Evolutionary conservation across 345 rosid genomes (phyloP), one percentile per base, ranked within the genome.

Genomic region (Angophora floribunda): DNA sequence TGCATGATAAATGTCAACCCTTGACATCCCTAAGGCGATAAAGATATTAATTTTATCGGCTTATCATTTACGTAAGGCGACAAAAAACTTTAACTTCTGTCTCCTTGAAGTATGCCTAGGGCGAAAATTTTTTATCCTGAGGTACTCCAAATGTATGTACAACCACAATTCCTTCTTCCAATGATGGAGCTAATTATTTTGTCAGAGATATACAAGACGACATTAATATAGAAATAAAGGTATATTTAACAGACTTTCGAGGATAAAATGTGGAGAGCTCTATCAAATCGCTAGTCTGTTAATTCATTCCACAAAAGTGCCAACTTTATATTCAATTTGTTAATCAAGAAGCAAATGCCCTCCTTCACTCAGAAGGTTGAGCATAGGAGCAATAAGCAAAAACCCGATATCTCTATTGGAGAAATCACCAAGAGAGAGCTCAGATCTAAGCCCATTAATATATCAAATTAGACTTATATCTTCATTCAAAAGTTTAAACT

Each of bases 381-480:
- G 5, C 1, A 53, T 19, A 36, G 4, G 41, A 36, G 41, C 41
- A 36, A 2, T 36, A 36, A 21, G 10, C 59, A 55, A 55, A 52
- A 55, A 11, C 5, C 2, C 0, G 1, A 55, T 55, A 0, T 0
- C 59, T 55, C 21, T 53, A 53, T 53, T 1, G 7, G 0, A 24
- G 24, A 53, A 24, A 53, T 53, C 10, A 0, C 1, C 10, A 0
- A 53, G 4, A 53, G 59, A 3, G 0, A 52, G 0, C 24, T 52
- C n/a, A 52, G 4, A 1, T 52, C 0, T 0, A 6, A 17, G 1
- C 51, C 1, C 0, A 0, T 51, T 0, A 51, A 51, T 14, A 52
- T 7, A 7, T 53, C 0, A 0, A 53, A 0, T 53, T 53, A 7
- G 21, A 53, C 4, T 21, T 24, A 7, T 0, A 0, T 36, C 41